Conservation (phyloP, 2,329 filamentous ascomycete genomes). For the Botrytis porri region DNA sequence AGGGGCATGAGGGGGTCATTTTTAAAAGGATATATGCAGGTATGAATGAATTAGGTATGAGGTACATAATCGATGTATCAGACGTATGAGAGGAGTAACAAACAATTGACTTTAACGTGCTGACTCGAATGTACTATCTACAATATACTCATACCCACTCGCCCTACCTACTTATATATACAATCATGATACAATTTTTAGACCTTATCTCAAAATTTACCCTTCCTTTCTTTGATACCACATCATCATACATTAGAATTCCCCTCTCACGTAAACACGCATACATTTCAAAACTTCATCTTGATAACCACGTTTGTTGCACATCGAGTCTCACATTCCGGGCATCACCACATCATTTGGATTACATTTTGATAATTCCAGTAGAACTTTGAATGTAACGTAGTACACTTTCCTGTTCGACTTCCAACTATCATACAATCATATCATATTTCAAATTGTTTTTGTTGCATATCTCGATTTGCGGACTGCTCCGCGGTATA, state of each 20-base stretch:
- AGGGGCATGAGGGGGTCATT: background rate
- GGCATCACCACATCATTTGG: background rate
- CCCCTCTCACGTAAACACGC: background rate
- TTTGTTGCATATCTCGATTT: slow-evolving; percentile 8
- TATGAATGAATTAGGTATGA: background rate
- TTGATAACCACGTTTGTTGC: slow-evolving; percentile 2
- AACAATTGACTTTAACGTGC: background rate
- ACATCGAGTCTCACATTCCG: background rate
- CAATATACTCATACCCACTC: too few species aligned
- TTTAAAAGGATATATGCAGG: background rate
- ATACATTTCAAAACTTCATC: background rate
- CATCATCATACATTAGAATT: background rate
- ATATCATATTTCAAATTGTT: background rate
- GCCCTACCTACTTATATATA: background rate
- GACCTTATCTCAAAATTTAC: background rate
- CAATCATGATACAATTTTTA: background rate
- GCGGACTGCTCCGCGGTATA: background rate
- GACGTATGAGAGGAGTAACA: background rate
- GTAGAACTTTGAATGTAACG: background rate
- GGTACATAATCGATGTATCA: background rate
- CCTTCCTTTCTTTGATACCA: background rate
- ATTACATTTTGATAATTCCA: background rate
- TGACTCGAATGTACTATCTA: background rate
- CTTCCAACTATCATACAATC: background rate
- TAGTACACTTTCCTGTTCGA: background rate